These are phyloP conservation scores for Nicotiana attenuata DNA, from an alignment of 257 asterid species.

Conservation along the genomic window DNA sequence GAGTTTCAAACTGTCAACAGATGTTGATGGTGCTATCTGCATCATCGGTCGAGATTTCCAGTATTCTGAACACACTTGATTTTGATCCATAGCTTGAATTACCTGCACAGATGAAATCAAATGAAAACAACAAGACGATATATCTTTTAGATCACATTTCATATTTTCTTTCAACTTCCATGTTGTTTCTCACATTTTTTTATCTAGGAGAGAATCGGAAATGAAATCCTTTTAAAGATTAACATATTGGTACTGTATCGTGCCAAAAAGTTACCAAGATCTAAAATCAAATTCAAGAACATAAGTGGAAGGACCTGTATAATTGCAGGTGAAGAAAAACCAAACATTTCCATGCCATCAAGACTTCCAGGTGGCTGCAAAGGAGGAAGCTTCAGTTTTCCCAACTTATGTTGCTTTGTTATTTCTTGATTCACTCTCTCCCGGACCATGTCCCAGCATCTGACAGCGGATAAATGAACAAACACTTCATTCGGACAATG, in stretches of 20 bases:
- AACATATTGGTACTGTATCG: not conserved
- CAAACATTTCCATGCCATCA: constrained; percentile 97
- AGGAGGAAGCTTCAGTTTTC: constrained; percentile 72
- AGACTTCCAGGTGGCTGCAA: constrained; percentile 97
- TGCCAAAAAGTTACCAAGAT: not conserved
- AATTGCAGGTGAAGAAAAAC: constrained; percentile 83
- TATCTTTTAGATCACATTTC: not conserved
- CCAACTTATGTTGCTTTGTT: constrained; percentile 72
- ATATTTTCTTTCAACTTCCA: not conserved
- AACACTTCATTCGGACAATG: constrained; percentile 71
- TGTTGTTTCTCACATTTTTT: not conserved
- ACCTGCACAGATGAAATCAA: constrained; percentile 32
- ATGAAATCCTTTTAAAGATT: not conserved
- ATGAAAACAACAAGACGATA: not conserved
- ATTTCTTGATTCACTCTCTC: constrained; percentile 91
- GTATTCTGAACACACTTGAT: constrained; percentile 52
- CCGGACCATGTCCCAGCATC: constrained; percentile 96
- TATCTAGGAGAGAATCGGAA: not conserved
- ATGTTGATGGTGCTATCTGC: constrained; percentile 56
- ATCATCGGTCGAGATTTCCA: constrained; percentile 86
- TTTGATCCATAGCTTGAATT: constrained; percentile 79
- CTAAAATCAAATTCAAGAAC: not conserved
- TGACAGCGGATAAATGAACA: constrained; percentile 58
- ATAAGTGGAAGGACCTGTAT: constrained; percentile 49
- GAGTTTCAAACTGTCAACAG: constrained; percentile 15